Base-by-base conservation (phyloP, 2,329 filamentous ascomycete species). In the Didymellaceae sp. region DNA sequence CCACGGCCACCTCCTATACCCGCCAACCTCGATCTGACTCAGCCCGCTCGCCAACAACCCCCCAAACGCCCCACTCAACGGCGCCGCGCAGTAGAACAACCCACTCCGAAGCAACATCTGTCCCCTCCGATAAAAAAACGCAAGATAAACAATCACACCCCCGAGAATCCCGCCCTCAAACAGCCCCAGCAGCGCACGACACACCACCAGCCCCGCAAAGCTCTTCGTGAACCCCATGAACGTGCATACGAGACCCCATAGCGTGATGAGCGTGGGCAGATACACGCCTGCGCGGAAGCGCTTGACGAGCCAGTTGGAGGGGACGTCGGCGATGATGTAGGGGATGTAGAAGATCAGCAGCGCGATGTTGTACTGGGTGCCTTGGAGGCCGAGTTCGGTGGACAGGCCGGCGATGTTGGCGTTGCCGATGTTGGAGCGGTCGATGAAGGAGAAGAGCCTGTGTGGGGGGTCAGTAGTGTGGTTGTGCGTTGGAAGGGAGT, bases 371-470 rank as follows among this genome's bases (percentile, higher is more conserved):
- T 74, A 78, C 11, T 52, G 50, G 14, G 73, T 71, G 43, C 74
- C 69, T 9, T 65, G 65, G 11, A 78, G 70, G 2, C 70, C 30
- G 14, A 78, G 66, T n/a, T 77, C 73, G 1, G 66, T 60, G 8
- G 65, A 58, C 0, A 78, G 63, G 21, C 76, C 75, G 16, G 75
- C 73, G 41, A 78, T 74, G 28, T 73, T 70, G 0, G 76, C 76
- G 39, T 78, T 78, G 26, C 76, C 74, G 33, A 74, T 70, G 45
- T 74, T 74, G 46, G 61, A 67, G 18, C 76, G 65, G 56, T 79
- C 77, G 48, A 80, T 78, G 66, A 78, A 78, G 6, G 76, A 74
- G n/a, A 79, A 67, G 4, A 78, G 70, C 58, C 52, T 60, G 28
- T 11, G 14, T 9, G 18, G 5, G 6, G 18, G 9, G 28, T 43